Percentiles rank a stretch among this genome's conserved stretches.
These are phyloP conservation scores for Sporisorium reilianum DNA, from an alignment of 1,284 basidiomycete genomes.

Conservation along the genomic window DNA sequence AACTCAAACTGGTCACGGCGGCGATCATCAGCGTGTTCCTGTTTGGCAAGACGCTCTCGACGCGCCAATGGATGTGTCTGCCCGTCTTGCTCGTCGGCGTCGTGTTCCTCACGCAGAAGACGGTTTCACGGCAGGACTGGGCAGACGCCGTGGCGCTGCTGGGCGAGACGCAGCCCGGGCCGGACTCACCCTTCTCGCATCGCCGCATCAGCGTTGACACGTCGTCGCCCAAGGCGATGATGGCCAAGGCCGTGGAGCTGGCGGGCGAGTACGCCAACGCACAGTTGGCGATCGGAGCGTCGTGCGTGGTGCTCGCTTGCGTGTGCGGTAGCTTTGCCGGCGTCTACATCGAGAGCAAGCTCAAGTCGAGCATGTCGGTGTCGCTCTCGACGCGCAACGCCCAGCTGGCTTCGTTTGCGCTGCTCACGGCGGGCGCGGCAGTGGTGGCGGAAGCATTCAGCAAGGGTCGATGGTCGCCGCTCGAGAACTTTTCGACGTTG, in stretches of 20 bases:
- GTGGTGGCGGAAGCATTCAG: conserved; percentile 20
- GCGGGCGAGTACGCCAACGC: conserved; percentile 11
- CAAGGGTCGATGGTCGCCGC: conserved; percentile 15
- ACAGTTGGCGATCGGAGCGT: conserved; percentile 10
- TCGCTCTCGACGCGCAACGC: conserved; percentile 42
- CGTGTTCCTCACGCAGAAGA: conserved; percentile 21
- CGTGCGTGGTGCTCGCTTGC: conserved; percentile 32
- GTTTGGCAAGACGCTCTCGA: conserved; percentile 25
- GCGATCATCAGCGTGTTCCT: conserved; percentile 36
- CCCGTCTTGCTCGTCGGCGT: conserved; percentile 30
- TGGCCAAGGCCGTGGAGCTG: conserved; percentile 13
- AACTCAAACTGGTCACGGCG: conserved; percentile 46
- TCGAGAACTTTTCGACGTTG: conserved; percentile 25
- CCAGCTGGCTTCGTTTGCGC: conserved; percentile 32
- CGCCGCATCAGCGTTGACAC: neutral
- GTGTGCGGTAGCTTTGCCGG: conserved; percentile 43
- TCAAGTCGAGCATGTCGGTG: conserved; percentile 44
- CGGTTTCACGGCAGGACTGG: neutral
- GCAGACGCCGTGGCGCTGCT: conserved; percentile 14
- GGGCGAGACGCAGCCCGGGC: neutral
- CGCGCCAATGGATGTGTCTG: conserved; percentile 34
- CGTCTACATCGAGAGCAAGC: conserved; percentile 39
- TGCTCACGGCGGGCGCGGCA: conserved; percentile 25
- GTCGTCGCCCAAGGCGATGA: neutral
- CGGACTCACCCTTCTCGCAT: conserved; percentile 26